Evolutionary conservation across 805 yeast species (phyloP).

Genomic region (Diddensiella transvaalensis): DNA sequence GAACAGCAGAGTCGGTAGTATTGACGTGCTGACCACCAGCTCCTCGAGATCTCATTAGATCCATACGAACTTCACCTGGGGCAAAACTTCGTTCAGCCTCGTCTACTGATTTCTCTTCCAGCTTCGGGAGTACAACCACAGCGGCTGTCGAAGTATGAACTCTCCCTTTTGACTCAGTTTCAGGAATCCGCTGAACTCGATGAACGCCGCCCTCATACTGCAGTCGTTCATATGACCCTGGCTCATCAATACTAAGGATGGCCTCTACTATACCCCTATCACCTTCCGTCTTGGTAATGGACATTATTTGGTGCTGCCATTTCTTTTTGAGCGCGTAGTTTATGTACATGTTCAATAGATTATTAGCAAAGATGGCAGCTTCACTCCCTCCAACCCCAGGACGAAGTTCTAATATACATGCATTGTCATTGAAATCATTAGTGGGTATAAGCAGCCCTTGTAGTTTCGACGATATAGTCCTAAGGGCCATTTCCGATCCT

Average conservation of each 20-base stretch:
- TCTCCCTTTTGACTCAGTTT: constrained; percentile 89
- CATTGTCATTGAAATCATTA: constrained; percentile 67
- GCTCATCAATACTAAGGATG: constrained; percentile 64
- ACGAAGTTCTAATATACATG: constrained; percentile 78
- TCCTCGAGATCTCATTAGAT: constrained; percentile 96
- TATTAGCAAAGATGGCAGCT: constrained; percentile 81
- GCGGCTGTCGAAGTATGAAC: constrained; percentile 97
- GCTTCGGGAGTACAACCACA: constrained; percentile 84
- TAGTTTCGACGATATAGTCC: constrained; percentile 42
- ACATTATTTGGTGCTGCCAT: constrained; percentile 66
- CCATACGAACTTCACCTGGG: constrained; percentile 86
- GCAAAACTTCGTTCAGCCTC: constrained; percentile 67
- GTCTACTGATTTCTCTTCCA: constrained; percentile 43
- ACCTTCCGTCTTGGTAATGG: constrained; percentile 51
- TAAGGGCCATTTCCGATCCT: constrained; percentile 43
- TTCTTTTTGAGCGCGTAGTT: constrained; percentile 59
- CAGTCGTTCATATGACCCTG: constrained; percentile 70
- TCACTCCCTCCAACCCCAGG: constrained; percentile 98
- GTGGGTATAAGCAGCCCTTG: constrained; percentile 62
- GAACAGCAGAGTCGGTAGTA: constrained; percentile 94
- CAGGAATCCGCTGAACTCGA: constrained; percentile 90
- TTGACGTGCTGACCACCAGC: constrained; percentile 98
- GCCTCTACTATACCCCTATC: constrained; percentile 67
- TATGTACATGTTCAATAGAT: constrained; percentile 76
- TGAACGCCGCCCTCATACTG: constrained; percentile 94